Conservation (phyloP, 805 yeast genomes). For the Schizosaccharomyces cryophilus region DNA sequence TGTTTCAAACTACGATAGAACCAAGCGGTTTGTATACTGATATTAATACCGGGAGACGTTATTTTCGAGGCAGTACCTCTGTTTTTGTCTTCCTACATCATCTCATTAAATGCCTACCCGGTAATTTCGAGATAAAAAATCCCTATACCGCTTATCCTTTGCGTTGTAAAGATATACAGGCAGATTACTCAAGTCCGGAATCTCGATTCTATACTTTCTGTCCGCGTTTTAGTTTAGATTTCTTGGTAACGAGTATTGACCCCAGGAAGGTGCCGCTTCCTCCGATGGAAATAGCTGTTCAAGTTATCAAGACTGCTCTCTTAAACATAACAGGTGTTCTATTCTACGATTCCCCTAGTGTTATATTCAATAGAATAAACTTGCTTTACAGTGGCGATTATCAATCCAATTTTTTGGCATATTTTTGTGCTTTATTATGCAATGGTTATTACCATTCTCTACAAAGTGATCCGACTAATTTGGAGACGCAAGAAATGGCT, state of each 20-base stretch:
- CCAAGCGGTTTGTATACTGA: neutral
- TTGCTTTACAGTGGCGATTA: neutral
- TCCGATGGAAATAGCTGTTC: neutral
- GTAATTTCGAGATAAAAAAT: neutral
- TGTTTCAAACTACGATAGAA: neutral
- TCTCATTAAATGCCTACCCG: neutral
- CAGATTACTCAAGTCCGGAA: neutral
- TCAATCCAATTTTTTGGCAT: neutral
- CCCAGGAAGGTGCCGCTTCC: neutral
- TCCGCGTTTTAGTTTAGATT: neutral
- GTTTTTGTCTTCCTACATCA: neutral
- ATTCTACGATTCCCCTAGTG: neutral
- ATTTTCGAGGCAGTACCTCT: neutral
- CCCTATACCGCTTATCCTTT: neutral
- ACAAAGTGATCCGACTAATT: neutral
- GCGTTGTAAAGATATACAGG: too few species aligned
- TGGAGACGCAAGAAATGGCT: neutral
- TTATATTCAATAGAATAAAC: neutral
- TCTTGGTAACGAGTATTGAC: neutral
- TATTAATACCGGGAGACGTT: neutral
- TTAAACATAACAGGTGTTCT: neutral
- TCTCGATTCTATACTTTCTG: neutral
- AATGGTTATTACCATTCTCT: neutral
- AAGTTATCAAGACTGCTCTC: neutral
- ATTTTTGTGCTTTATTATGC: neutral